Conservation (phyloP, 202 grass and related monocot genomes). For the Panicum virgatum region DNA sequence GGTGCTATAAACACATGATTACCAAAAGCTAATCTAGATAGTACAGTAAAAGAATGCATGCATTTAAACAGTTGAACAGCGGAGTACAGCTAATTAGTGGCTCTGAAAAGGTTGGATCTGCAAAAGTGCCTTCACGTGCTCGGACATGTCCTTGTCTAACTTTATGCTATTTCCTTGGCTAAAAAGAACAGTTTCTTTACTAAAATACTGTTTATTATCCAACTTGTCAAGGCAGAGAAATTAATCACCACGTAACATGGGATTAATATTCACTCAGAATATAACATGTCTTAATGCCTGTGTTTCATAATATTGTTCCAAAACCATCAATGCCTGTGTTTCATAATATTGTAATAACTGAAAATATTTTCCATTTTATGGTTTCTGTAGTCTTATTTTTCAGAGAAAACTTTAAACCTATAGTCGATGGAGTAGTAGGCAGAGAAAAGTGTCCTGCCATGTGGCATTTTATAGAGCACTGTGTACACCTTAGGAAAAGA, state of each 20-base stretch:
- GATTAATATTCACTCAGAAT: neutral
- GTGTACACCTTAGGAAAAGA: neutral
- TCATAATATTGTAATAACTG: neutral
- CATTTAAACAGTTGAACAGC: neutral
- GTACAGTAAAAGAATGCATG: neutral
- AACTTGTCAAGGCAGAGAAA: neutral
- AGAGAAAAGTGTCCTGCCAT: neutral
- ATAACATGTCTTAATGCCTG: neutral
- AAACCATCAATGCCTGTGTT: neutral
- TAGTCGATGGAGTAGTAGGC: neutral
- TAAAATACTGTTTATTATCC: neutral
- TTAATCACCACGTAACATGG: neutral
- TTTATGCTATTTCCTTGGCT: neutral
- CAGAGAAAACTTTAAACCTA: neutral
- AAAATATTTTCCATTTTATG: neutral
- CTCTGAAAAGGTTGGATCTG: neutral
- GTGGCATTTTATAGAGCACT: neutral
- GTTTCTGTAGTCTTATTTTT: neutral
- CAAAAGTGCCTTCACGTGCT: conserved; percentile 21
- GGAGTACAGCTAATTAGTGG: neutral
- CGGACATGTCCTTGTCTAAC: neutral
- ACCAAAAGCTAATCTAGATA: neutral
- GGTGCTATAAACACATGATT: neutral
- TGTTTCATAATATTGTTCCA: neutral
- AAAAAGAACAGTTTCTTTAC: neutral